Evolutionary conservation across 1,139 yeast species (phyloP), one percentile per base, ranked within the genome.

Genomic region (Suhomyces coccinellae): DNA sequence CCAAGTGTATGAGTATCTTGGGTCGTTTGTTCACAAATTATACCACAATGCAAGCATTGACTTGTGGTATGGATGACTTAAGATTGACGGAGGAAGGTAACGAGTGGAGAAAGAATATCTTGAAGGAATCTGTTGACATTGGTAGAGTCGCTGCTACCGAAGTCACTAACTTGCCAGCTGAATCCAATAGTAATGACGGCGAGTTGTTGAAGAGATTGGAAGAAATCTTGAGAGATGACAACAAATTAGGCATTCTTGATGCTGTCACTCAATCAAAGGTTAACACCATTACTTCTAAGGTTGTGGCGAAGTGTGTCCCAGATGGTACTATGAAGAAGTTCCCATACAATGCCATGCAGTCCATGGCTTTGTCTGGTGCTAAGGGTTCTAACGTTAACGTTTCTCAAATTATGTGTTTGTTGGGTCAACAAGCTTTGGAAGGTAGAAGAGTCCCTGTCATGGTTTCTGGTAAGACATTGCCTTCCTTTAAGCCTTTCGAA

Each of bases 41-140:
- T 66, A 90, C 86, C 58, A 93, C 87, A 80, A 79, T 83, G 73
- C 86, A 89, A 46, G 99, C 97, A 2, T 87, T 95, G 62, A 93
- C 99, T 9, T 95, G 99, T 83, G 99, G 99, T 79, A 95, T 95
- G 99, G 99, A 95, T 65, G 99, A 95, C 70, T 78, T 95, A 66
- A 83, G 97, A 64, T 79, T 95, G 56, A 93, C 98, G 20, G 81
- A 69, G 6, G 96, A 89, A 57, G 99, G 99, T 63, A 91, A 95
- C 65, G 63, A 74, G 48, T 85, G 96, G 95, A 83, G 99, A 75
- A 71, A 72, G 16, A 95, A 89, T 43, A 87, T 93, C 51, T 77
- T 95, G 64, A 73, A 79, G 54, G 82, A 83, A 53, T 84, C 96
- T 17, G 79, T 77, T 45, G 95, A 87, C 58, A 84, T 83, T 49